A percentile compares a stretch with the other conserved stretches of the same genome.
These are phyloP conservation scores for Volvariella surrecta DNA, from an alignment of 1,284 basidiomycete species.

Conservation along the genomic window DNA sequence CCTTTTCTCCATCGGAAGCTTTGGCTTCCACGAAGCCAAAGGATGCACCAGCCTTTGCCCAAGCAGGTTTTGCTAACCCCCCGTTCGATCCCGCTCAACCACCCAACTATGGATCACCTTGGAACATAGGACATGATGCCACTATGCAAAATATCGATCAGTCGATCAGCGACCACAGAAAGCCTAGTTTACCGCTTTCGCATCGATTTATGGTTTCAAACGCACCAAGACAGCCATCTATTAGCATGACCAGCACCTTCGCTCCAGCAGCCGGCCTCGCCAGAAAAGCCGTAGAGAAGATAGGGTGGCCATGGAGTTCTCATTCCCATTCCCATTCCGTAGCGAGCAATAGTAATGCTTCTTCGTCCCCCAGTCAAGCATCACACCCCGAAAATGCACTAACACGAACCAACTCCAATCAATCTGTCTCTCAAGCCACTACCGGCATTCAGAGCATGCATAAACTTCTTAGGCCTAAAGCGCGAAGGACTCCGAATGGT, in stretches of 20 bases:
- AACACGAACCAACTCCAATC: constrained; percentile 25
- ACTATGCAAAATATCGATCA: constrained; percentile 13
- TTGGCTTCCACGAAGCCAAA: constrained; percentile 12
- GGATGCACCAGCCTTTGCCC: constrained; percentile 31
- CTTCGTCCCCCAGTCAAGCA: constrained; percentile 31
- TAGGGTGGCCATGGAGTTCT: constrained; percentile 52
- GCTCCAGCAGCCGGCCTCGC: constrained; percentile 66
- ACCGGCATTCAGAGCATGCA: constrained; percentile 4
- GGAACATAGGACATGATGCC: not conserved
- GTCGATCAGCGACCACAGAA: constrained; percentile 1
- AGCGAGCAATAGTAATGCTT: constrained; percentile 31
- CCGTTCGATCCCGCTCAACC: constrained; percentile 10
- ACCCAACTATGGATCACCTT: not conserved
- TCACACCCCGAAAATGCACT: constrained; percentile 15
- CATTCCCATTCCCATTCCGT: constrained; percentile 20
- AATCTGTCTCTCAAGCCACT: constrained; percentile 21
- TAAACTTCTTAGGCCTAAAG: constrained; percentile 16
- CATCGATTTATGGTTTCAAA: constrained; percentile 2
- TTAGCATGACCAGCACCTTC: constrained; percentile 58
- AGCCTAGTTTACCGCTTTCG: constrained; percentile 1
- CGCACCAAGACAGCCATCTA: constrained; percentile 47
- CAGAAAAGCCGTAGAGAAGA: constrained; percentile 66
- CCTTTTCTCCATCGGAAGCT: constrained; percentile 1
- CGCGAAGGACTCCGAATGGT: constrained; percentile 46
- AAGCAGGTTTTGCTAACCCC: constrained; percentile 24